Base-by-base conservation (phyloP, 495 filamentous ascomycete species). In the Staphylotrichum tortipilum region DNA sequence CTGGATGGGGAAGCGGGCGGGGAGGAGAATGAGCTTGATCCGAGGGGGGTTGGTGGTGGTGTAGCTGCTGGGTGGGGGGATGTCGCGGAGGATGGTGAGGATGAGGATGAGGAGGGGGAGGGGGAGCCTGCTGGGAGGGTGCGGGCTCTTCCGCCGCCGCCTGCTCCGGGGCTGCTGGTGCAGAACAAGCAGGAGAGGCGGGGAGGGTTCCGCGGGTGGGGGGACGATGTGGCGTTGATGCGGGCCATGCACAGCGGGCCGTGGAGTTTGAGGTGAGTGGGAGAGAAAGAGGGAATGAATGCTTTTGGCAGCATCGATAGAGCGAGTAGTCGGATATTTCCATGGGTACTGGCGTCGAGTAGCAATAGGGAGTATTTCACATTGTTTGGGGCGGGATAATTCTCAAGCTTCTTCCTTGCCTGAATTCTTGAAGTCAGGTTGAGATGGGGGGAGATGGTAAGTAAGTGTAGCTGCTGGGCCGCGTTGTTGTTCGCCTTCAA, bases 181-280 rank as follows among this genome's bases (percentile, higher is more conserved):
- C 22, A n/a, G 14, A 10, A 4, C 4, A 10, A 44, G 30, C 4
- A 37, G 12, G 21, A 44, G 19, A 4, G 17, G 11, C 4, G 6
- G n/a, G 18, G 29, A 0, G 47, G 36, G 18, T 49, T 45, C 21
- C 23, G 18, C 17, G 47, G 28, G 6, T 47, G 35, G 53, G 36
- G 33, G 22, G 37, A 34, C 31, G 55, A 54, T 36, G 49, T 43
- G 1, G 37, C 51, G 12, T 23, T 21, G 3, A 36, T 52, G 29
- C 34, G 48, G 39, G 43, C 53, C n/a, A 21, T 55, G 34, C 29
- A 55, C 5, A 41, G 30, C 19, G 47, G 53, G 5, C 53, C 47
- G 19, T 46, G 36, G 41, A 51, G 47, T 33, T 11, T 50, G 42
- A 33, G 42, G 4, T 55, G 42, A 55, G 9, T 4, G 11, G 24